These are phyloP conservation scores for Periconia macrospinosa DNA, from an alignment of 2,329 filamentous ascomycete genomes.

Conservation along the genomic window DNA sequence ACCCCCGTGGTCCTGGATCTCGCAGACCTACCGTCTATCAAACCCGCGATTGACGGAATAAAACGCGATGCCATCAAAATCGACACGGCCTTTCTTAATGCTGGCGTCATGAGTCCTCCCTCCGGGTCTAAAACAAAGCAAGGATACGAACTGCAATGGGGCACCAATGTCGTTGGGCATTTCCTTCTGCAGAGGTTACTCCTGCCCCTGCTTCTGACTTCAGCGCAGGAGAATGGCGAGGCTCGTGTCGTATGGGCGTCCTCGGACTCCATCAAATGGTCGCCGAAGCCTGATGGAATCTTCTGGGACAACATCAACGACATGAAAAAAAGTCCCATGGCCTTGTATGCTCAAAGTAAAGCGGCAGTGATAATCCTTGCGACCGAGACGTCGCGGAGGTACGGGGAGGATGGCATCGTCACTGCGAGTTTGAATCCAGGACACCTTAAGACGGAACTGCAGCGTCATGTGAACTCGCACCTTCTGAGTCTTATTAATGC, in stretches of 20 bases:
- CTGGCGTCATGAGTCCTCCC: conserved; percentile 31
- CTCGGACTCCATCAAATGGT: conserved; percentile 12
- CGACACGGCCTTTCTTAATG: conserved; percentile 41
- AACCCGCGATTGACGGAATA: conserved; percentile 40
- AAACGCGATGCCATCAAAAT: conserved; percentile 39
- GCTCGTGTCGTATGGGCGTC: conserved; percentile 40
- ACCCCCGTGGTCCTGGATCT: conserved; percentile 6
- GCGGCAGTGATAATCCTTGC: not conserved
- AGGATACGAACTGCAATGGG: conserved; percentile 31
- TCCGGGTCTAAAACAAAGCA: conserved; percentile 9
- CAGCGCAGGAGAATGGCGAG: conserved; percentile 17
- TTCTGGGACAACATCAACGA: not conserved
- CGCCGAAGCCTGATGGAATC: conserved; percentile 12
- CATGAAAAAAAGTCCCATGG: not conserved
- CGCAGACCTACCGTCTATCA: conserved; percentile 46
- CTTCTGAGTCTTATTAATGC: not conserved
- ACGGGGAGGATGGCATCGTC: not conserved
- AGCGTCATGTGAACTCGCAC: conserved; percentile 33
- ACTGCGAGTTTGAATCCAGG: conserved; percentile 15
- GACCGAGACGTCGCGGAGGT: not conserved
- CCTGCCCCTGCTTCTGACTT: conserved; percentile 29
- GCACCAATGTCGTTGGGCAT: conserved; percentile 41
- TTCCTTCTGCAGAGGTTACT: conserved; percentile 41
- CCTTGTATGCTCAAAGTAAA: not conserved
- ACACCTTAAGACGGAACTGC: conserved; percentile 20